Evolutionary conservation across 176 grass and related monocot genomes (phyloP).

Genomic region (Tillandsia leiboldiana): DNA sequence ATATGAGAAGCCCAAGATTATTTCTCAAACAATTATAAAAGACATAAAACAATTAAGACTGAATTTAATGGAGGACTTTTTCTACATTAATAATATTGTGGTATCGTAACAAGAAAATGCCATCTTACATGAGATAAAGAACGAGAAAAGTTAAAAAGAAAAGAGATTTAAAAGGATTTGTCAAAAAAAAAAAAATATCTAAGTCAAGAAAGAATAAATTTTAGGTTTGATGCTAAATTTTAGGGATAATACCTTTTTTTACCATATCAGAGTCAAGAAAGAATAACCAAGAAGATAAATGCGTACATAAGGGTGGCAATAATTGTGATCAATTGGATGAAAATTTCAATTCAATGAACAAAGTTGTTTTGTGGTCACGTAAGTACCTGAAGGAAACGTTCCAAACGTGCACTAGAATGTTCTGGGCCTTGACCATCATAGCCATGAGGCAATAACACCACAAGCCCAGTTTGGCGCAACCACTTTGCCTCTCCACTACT

Average conservation of each 20-base stretch:
- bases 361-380: background rate
- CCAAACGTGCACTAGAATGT: conserved; percentile 81
- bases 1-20: conserved; percentile 1
- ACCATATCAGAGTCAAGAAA: no score
- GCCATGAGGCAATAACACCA: conserved; percentile 76
- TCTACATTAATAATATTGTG: no score
- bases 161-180: no score
- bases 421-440: conserved; percentile 97
- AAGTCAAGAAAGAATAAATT: no score
- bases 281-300: no score
- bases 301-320: background rate
- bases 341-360: background rate
- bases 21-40: conserved; percentile 13
- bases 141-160: background rate
- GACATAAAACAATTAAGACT: background rate
- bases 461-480: conserved; percentile 83
- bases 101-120: no score
- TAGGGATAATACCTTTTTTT: background rate
- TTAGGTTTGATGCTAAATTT: no score
- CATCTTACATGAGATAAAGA: background rate
- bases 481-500: conserved; percentile 96
- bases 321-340: background rate
- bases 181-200: no score
- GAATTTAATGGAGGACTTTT: no score
- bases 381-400: conserved; percentile 91